Evolutionary conservation across 352 stramenopile genomes (phyloP).

Genomic region (Phytophthora vignae): DNA sequence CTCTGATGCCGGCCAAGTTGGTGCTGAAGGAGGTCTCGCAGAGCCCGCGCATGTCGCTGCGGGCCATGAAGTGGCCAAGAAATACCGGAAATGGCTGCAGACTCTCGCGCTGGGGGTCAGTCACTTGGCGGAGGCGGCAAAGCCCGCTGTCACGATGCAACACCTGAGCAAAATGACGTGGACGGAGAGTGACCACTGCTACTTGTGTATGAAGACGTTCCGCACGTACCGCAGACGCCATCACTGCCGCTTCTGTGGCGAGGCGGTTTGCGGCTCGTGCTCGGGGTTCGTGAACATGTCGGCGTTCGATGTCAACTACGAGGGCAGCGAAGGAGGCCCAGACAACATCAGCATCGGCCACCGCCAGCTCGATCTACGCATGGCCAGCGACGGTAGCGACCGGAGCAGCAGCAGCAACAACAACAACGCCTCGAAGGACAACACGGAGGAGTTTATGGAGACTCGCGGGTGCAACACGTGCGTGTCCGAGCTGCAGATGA

Average conservation of each 20-base stretch:
- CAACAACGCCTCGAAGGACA: conserved; percentile 30
- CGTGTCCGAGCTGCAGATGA: conserved; percentile 46
- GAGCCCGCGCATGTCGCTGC: conserved; percentile 40
- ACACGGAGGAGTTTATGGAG: conserved; percentile 40
- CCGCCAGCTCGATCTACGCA: conserved; percentile 20
- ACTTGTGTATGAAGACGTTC: conserved; percentile 69
- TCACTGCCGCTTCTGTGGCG: conserved; percentile 77
- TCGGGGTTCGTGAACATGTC: conserved; percentile 61
- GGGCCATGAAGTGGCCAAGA: conserved; percentile 40
- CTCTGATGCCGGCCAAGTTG: conserved; percentile 53
- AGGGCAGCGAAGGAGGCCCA: conserved; percentile 5
- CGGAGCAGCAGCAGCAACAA: conserved; percentile 1
- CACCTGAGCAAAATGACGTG: conserved; percentile 48
- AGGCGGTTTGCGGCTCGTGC: conserved; percentile 71
- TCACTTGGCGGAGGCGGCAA: conserved; percentile 47
- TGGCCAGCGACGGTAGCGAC: conserved; percentile 18
- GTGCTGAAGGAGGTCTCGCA: conserved; percentile 50
- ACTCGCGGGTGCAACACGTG: conserved; percentile 48
- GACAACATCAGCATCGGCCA: conserved; percentile 19
- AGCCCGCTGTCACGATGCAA: conserved; percentile 29
- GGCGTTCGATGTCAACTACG: conserved; percentile 41
- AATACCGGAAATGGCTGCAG: conserved; percentile 72
- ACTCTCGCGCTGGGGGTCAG: conserved; percentile 45
- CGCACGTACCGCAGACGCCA: conserved; percentile 63
- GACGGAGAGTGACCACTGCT: conserved; percentile 63